These are phyloP conservation scores for Globisporangium lucens DNA, from an alignment of 352 stramenopile species.

Conservation along the genomic window DNA sequence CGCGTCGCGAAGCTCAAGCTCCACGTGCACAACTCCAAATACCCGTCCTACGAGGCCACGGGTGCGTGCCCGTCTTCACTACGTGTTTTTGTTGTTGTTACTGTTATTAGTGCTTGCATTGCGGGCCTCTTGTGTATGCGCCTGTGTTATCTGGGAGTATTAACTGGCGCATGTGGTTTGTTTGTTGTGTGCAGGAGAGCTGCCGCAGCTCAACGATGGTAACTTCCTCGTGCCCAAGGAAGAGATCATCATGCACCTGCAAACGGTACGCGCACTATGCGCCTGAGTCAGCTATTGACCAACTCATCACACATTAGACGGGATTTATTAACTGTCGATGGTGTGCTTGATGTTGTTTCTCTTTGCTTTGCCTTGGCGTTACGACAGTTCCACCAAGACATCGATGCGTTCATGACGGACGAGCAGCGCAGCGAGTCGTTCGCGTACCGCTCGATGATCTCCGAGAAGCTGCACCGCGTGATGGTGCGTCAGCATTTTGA, in stretches of 20 bases:
- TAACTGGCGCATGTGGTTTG: background rate
- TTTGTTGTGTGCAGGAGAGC: constrained; percentile 33
- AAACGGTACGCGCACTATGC: constrained; percentile 42
- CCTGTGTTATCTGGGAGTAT: background rate
- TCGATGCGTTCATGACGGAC: constrained; percentile 67
- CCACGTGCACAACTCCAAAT: constrained; percentile 86
- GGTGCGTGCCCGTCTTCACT: constrained; percentile 21
- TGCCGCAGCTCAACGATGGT: constrained; percentile 82
- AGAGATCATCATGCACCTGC: constrained; percentile 84
- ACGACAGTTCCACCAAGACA: constrained; percentile 72
- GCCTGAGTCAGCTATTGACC: too few relatives aligned
- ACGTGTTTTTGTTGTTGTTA: too few relatives aligned
- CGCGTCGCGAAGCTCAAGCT: constrained; percentile 69
- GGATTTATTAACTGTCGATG: background rate
- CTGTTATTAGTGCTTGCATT: background rate
- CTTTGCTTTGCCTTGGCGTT: background rate
- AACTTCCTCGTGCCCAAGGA: constrained; percentile 85
- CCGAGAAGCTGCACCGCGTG: constrained; percentile 79
- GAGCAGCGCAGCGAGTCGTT: constrained; percentile 78
- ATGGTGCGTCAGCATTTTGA: constrained; percentile 29
- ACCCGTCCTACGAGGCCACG: constrained; percentile 77
- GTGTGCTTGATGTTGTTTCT: background rate
- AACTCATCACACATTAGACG: background rate
- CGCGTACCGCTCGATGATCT: constrained; percentile 78
- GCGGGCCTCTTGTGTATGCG: background rate